These are phyloP conservation scores for Lachnellula subtilissima DNA, from an alignment of 2,329 filamentous ascomycete species.

Conservation along the genomic window DNA sequence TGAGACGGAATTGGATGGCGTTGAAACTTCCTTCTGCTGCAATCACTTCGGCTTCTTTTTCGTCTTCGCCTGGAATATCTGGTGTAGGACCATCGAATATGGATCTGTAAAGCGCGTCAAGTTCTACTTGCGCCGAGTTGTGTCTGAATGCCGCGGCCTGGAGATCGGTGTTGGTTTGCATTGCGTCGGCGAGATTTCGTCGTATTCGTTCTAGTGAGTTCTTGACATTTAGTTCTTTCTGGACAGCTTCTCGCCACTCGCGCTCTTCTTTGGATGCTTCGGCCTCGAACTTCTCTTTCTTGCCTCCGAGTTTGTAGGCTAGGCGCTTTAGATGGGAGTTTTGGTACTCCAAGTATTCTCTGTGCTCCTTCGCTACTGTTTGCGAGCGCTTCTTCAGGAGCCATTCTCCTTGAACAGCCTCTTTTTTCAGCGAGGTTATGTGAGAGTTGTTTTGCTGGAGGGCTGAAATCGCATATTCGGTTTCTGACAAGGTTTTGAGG, in stretches of 20 bases:
- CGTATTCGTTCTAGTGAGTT: conserved; percentile 39
- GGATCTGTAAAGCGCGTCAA: conserved; percentile 48
- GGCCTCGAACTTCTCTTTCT: conserved; percentile 44
- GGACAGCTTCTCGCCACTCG: conserved; percentile 50
- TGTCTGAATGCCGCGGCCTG: conserved; percentile 35
- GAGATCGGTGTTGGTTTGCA: conserved; percentile 33
- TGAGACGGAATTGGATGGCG: conserved; percentile 32
- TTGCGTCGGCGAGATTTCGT: conserved; percentile 38
- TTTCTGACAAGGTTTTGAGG: conserved; percentile 42
- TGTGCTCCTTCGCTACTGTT: conserved; percentile 43
- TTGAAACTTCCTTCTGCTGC: conserved; percentile 36
- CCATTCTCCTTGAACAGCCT: conserved; percentile 35
- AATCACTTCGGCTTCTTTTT: conserved; percentile 36
- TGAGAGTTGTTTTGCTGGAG: conserved; percentile 43
- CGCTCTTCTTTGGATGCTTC: conserved; percentile 49
- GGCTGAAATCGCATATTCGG: conserved; percentile 43
- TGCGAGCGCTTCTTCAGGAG: conserved; percentile 37
- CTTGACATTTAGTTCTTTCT: conserved; percentile 43
- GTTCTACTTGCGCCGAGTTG: conserved; percentile 38
- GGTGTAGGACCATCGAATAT: conserved; percentile 51
- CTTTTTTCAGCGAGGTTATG: conserved; percentile 41
- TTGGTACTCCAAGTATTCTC: conserved; percentile 49
- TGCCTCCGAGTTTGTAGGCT: conserved; percentile 46
- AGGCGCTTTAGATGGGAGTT: conserved; percentile 49
- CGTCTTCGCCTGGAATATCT: conserved; percentile 49